phyloP scores from a whole-genome alignment of 345 rosid genomes.

The Eucalyptus sideroxylon region DNA sequence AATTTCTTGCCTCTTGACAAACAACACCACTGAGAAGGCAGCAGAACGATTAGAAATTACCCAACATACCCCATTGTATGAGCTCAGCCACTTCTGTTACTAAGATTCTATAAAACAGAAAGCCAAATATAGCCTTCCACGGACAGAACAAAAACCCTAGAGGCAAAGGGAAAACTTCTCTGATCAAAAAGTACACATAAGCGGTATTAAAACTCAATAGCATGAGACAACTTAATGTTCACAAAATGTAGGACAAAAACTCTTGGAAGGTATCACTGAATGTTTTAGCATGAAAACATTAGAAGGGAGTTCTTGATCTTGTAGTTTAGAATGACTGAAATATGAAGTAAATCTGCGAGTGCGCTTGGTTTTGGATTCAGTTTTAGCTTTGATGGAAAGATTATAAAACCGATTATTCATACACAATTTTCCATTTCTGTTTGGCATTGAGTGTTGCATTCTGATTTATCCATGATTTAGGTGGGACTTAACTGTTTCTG shows the following conservation, averaged over 20 bases:
- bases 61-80: neutral
- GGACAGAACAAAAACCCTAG: neutral
- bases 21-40: neutral
- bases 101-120: neutral
- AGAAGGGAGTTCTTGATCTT: neutral
- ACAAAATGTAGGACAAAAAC: neutral
- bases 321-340: neutral
- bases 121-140: neutral
- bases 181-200: neutral
- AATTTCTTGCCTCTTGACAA: neutral
- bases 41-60: neutral
- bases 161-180: neutral
- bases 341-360: neutral
- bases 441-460: neutral
- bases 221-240: neutral
- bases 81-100: neutral
- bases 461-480: neutral
- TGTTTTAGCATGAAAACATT: neutral
- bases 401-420: neutral
- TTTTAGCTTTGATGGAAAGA: neutral
- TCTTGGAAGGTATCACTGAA: neutral
- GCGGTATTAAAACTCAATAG: neutral
- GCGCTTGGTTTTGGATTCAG: neutral
- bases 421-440: neutral
- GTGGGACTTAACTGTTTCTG: neutral